A percentile compares a stretch with the other conserved stretches of the same genome.
Conservation (phyloP, 768 basidiomycete genomes). For the Collybia mongolica region DNA sequence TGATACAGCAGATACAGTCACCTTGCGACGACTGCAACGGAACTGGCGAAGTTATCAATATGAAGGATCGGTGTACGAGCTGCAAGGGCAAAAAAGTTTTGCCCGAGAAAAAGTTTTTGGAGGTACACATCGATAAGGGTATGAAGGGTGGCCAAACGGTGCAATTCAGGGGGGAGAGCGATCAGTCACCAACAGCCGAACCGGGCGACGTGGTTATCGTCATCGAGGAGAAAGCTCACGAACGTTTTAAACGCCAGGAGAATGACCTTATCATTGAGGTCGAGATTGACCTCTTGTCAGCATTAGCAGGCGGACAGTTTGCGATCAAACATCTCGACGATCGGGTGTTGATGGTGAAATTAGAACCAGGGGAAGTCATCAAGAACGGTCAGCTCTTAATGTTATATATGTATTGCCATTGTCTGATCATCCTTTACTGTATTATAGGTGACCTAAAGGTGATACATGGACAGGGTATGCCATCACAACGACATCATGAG, state of each 20-base stretch:
- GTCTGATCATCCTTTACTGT: constrained; percentile 6
- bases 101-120: constrained; percentile 94
- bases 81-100: constrained; percentile 96
- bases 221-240: constrained; percentile 90
- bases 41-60: constrained; percentile 92
- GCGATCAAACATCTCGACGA: constrained; percentile 93
- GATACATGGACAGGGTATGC: constrained; percentile 96
- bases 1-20: constrained; percentile 99
- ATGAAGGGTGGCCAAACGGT: constrained; percentile 95
- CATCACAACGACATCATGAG: constrained; percentile 96
- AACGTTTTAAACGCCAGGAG: constrained; percentile 83
- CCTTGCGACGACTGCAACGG: constrained; percentile 92
- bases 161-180: constrained; percentile 85
- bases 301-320: constrained; percentile 89
- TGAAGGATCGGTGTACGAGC: constrained; percentile 85
- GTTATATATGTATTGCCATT: constrained; percentile 5
- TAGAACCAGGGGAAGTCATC: constrained; percentile 87
- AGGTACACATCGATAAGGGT: constrained; percentile 97
- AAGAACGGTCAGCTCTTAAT: constrained; percentile 75
- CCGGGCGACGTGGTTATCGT: constrained; percentile 96
- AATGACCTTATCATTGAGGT: constrained; percentile 84
- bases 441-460: constrained; percentile 80
- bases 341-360: constrained; percentile 77
- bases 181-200: constrained; percentile 84
- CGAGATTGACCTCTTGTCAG: constrained; percentile 92